These are phyloP conservation scores for Fraxinus latifolia DNA, from an alignment of 305 asterid species.

Conservation along the genomic window DNA sequence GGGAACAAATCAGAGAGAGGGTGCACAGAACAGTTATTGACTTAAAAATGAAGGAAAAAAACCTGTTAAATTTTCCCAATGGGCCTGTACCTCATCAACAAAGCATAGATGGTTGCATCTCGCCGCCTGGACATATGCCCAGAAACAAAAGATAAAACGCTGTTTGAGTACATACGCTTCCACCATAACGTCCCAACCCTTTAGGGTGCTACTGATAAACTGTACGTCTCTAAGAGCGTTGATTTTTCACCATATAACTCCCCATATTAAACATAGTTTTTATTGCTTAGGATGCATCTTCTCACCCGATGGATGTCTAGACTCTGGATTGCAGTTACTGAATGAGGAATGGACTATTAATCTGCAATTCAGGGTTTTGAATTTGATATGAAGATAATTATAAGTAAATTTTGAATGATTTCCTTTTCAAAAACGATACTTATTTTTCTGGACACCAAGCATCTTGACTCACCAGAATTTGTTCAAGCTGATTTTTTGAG, in stretches of 20 bases:
- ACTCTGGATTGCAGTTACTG: not conserved
- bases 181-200: not conserved
- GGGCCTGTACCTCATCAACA: not conserved
- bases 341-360: not conserved
- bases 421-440: not conserved
- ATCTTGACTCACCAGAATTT: not conserved
- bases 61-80: not conserved
- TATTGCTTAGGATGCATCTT: not conserved
- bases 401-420: not conserved
- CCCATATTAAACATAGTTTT: not conserved
- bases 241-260: not conserved
- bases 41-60: not conserved
- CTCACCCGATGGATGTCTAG: not conserved
- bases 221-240: not conserved
- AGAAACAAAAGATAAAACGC: not conserved
- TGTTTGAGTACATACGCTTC: not conserved
- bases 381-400: not conserved
- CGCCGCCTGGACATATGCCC: not conserved
- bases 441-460: not conserved
- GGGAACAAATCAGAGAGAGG: not conserved
- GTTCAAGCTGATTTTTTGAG: not conserved
- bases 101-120: not conserved
- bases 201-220: not conserved
- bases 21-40: not conserved
- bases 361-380: not conserved